Percentiles rank a stretch among this genome's conserved stretches.
phyloP scores from a whole-genome alignment of 1,284 basidiomycete genomes.

The Ustilago bromivora region DNA sequence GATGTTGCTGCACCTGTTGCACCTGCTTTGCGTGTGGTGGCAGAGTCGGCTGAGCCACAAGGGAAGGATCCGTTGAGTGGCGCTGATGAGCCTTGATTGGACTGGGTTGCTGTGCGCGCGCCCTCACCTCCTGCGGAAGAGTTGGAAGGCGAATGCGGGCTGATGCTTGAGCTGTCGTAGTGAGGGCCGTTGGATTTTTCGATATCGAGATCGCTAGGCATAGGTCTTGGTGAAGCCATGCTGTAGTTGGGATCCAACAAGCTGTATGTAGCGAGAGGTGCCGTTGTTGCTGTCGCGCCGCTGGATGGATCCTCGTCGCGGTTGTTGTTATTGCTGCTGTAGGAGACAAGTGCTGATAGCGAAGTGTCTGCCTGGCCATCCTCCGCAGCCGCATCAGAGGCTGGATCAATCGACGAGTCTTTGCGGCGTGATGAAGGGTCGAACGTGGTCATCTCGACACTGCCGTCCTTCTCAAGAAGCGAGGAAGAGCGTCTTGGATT shows the following conservation, averaged over 20 bases:
- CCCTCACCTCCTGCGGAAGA: conserved; percentile 17
- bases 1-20: not conserved
- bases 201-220: conserved; percentile 34
- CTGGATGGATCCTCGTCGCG: not conserved
- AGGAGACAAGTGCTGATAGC: conserved; percentile 21
- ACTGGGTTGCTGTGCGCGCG: conserved; percentile 16
- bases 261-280: conserved; percentile 16
- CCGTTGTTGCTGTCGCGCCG: conserved; percentile 8
- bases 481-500: conserved; percentile 33
- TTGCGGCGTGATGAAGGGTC: conserved; percentile 16
- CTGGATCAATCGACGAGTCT: conserved; percentile 4
- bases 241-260: conserved; percentile 43
- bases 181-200: conserved; percentile 17
- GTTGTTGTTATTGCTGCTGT: conserved; percentile 3
- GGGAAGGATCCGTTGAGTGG: conserved; percentile 35
- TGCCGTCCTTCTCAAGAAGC: conserved; percentile 34
- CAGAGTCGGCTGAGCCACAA: conserved; percentile 18
- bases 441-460: conserved; percentile 29
- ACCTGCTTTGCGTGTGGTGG: conserved; percentile 1
- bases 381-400: not conserved
- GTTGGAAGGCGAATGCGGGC: conserved; percentile 31
- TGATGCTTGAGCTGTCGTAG: conserved; percentile 22
- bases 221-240: conserved; percentile 24
- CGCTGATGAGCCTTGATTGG: conserved; percentile 20
- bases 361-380: conserved; percentile 13